These are phyloP conservation scores for Sphaerobolus stellatus DNA, from an alignment of 1,284 basidiomycete species.

Conservation along the genomic window DNA sequence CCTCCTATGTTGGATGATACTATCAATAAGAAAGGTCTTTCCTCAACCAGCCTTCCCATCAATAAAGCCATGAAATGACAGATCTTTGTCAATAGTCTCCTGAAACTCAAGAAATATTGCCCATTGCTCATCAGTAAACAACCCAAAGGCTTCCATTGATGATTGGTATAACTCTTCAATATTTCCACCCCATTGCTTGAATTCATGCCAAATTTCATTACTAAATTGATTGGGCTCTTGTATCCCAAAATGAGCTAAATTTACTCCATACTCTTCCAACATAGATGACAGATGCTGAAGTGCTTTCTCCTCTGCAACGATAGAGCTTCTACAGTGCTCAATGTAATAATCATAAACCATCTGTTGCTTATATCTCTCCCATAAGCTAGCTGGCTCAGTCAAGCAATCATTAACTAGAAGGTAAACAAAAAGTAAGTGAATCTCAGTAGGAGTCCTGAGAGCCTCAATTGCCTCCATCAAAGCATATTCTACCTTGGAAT, in stretches of 20 bases:
- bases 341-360: constrained; percentile 13
- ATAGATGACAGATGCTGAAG: constrained; percentile 12
- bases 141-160: constrained; percentile 19
- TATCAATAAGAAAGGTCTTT: constrained; percentile 39
- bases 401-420: constrained; percentile 22
- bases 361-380: constrained; percentile 13
- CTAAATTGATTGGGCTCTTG: constrained; percentile 25
- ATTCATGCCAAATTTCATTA: constrained; percentile 29
- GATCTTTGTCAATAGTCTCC: constrained; percentile 20
- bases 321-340: constrained; percentile 13
- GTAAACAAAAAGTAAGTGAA: too few relatives aligned
- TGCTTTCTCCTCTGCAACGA: constrained; percentile 8
- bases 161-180: constrained; percentile 19
- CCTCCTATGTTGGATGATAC: constrained; percentile 33
- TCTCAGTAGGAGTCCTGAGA: constrained; percentile 20
- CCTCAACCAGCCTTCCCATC: constrained; percentile 42
- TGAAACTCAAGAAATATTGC: constrained; percentile 28
- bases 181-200: constrained; percentile 27
- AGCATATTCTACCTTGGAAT: constrained; percentile 21
- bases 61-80: constrained; percentile 30
- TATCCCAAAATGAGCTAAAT: constrained; percentile 24
- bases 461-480: constrained; percentile 20
- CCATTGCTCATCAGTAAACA: constrained; percentile 32
- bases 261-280: constrained; percentile 20
- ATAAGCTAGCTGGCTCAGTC: constrained; percentile 14